Base-by-base conservation (phyloP, 129 eudicot species). In the Flaveria ramosissima region DNA sequence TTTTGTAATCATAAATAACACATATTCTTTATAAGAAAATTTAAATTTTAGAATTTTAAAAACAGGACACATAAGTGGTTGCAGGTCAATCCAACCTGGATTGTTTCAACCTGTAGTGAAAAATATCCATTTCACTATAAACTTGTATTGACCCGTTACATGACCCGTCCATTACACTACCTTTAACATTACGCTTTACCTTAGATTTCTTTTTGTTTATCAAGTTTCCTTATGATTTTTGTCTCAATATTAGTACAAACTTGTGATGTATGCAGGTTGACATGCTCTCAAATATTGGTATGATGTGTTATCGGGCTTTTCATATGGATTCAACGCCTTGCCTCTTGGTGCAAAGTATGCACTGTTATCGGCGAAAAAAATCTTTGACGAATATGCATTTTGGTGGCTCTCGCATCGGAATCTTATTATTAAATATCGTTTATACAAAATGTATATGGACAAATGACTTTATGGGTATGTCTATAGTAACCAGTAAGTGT, bases 31-130 rank as follows among this genome's bases (percentile, higher is more conserved):
- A 36, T 6, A 36, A 36, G 5, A 6, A 4, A 36, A 6, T 87
- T 36, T 92, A 65, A 92, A 87, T 80, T 85, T n/a, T n/a, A n/a
- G n/a, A 92, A 87, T 80, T 85, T 42, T 23, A 8, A 45, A 45
- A 45, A 45, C 13, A 43, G 12, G 12, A 43, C 9, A 43, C 12
- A 43, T 7, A 2, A 14, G n/a, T 48, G n/a, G 0, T 48, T 48
- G 14, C 7, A 3, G 55, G 17, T 47, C 30, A 57, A 9, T 21
- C 13, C 30, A 23, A 21, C 32, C n/a, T n/a, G n/a, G n/a, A n/a
- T n/a, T n/a, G n/a, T n/a, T n/a, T n/a, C n/a, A n/a, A n/a, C 32
- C 32, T 7, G 13, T 23, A 21, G 30, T 60, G 10, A 60, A 60
- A 60, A 20, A 6, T 7, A 24, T 4, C 41, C 39, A 10, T 56